A percentile compares a stretch with the other conserved stretches of the same genome.
Conservation (phyloP, 352 stramenopile species). For the Thraustotheca clavata region DNA sequence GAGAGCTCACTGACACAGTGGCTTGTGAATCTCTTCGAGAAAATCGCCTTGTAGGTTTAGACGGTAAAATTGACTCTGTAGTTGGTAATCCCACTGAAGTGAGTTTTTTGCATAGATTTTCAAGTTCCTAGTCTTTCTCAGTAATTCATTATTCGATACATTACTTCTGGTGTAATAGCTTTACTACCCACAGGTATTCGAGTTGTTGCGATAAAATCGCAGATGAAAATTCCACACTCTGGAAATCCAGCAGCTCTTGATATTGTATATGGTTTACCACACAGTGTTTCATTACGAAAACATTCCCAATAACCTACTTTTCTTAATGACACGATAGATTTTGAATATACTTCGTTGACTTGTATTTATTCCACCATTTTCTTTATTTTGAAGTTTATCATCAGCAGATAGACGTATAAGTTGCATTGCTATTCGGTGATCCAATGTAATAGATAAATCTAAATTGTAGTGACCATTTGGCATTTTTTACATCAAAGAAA, state of each 20-base stretch:
- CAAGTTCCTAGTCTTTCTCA: too few species aligned
- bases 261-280: conserved; percentile 23
- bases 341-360: conserved; percentile 7
- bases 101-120: too few species aligned
- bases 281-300: conserved; percentile 39
- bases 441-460: not conserved
- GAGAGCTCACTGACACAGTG: too few species aligned
- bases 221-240: conserved; percentile 21
- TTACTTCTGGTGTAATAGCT: not conserved
- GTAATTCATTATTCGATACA: too few species aligned
- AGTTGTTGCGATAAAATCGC: conserved; percentile 33
- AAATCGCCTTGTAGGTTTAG: too few species aligned
- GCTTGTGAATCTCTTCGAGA: too few species aligned
- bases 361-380: conserved; percentile 4
- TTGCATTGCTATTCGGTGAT: conserved; percentile 2
- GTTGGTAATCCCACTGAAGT: too few species aligned
- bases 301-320: conserved; percentile 33
- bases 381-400: conserved; percentile 19
- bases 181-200: not conserved
- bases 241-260: conserved; percentile 17
- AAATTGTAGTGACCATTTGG: conserved; percentile 11
- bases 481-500: conserved; percentile 10
- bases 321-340: not conserved
- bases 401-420: conserved; percentile 14
- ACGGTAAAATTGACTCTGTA: too few species aligned